Base-by-base conservation (phyloP, 179 eudicot genomes). In the Silene noctiflora region DNA sequence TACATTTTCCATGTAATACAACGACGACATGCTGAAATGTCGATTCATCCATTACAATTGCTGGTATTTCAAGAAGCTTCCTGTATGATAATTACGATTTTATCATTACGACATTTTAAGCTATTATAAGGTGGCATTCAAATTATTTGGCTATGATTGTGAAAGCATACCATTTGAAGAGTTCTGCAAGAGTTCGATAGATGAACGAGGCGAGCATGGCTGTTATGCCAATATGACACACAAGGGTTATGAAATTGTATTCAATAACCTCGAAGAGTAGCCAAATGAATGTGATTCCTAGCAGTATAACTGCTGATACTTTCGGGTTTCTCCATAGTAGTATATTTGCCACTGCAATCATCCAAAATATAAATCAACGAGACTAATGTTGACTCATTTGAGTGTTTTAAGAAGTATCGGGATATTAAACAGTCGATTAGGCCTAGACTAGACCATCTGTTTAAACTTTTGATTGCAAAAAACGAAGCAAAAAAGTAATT, bases 291-390 rank as follows among this genome's bases (percentile, higher is more conserved):
- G 82, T 70, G 22, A 85, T 77, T 62, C 83, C 88, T 14, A 80
- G 12, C 4, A 89, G 75, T 60, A 86, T 42, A 16, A 83, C 67
- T 9, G 75, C 78, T 0, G 91, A 86, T 51, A 82, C 67, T 68
- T 74, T 82, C 44, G 81, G 83, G 78, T 86, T 81, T 76, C 84
- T 88, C 93, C 93, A 89, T 80, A 89, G 60, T 46, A 89, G 42
- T 63, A 88, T 70, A 68, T 89, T 77, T 0, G 89, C 93, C 61
- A 85, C 93, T 89, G 88, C 79, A 81, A 75, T 46, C 6, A n/a
- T 58, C 66, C 35, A 72, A 59, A 16, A 16, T 4, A 0, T 12
- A 24, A 62, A 22, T 21, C 10, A 22, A 21, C 16, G 7, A 21
- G 33, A 16, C 0, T 17, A 7, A 16, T 20, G 7, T 14, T 1